Conservation (phyloP, 2,329 filamentous ascomycete species). For the Sarocladium kiliense region DNA sequence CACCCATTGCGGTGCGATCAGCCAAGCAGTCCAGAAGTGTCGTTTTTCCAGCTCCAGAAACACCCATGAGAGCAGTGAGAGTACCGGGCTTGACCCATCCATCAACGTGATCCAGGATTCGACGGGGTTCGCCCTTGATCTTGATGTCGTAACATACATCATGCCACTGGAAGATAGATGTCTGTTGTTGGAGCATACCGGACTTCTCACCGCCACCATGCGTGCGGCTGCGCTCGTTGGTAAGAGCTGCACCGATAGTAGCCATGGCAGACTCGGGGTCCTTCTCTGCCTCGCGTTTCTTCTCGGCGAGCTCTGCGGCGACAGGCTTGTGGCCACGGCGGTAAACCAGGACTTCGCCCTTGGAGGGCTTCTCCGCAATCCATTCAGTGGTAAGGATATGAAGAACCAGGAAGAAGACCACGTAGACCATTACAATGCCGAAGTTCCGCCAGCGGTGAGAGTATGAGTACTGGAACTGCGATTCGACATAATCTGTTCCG, state of each 20-base stretch:
- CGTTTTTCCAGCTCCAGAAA: conserved; percentile 14
- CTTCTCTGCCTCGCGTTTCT: conserved; percentile 42
- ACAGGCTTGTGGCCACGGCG: conserved; percentile 61
- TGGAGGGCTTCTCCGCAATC: conserved; percentile 63
- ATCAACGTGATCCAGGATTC: conserved; percentile 77
- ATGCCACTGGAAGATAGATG: conserved; percentile 68
- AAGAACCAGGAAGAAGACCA: conserved; percentile 51
- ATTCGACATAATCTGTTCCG: conserved; percentile 53
- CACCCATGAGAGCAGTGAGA: conserved; percentile 77
- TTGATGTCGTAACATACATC: conserved; percentile 68
- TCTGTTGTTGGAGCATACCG: conserved; percentile 22
- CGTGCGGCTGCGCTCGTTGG: conserved; percentile 9
- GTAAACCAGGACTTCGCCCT: conserved; percentile 73
- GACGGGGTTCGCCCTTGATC: conserved; percentile 66
- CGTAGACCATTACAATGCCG: conserved; percentile 62
- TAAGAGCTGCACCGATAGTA: conserved; percentile 37
- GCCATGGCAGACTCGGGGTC: conserved; percentile 51
- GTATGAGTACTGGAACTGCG: conserved; percentile 51
- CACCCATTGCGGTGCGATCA: conserved; percentile 12
- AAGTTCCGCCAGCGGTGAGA: conserved; percentile 65
- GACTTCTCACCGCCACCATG: conserved; percentile 9
- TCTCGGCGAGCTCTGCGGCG: conserved; percentile 52
- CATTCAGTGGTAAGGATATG: conserved; percentile 64
- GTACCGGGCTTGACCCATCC: conserved; percentile 90
- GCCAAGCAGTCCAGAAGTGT: conserved; percentile 14